Evolutionary conservation across 495 filamentous ascomycete genomes (phyloP), one percentile per base, ranked within the genome.

Genomic region (Neurospora cerealis): DNA sequence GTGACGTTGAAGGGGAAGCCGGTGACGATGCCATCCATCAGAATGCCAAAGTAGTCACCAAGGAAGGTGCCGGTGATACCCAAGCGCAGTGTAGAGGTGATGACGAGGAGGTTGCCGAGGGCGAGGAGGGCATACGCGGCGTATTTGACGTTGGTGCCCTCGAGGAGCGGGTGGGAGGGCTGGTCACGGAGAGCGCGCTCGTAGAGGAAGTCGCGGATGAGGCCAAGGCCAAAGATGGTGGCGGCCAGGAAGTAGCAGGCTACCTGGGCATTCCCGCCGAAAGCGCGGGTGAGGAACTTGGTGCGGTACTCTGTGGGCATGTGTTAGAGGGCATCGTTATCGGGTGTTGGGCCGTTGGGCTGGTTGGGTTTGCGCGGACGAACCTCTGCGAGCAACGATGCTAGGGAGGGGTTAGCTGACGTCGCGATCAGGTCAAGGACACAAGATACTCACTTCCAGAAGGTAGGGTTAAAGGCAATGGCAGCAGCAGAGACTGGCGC

Each of bases 41-140:
- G 86, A 79, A 99, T 98, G 44, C 96, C 96, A 78, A 97, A 99
- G 85, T 99, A 99, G 85, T 99, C 96, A 73, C 96, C 96, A 36
- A 99, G 86, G 81, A 98, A 99, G 75, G 96, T 99, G 72, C 96
- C 96, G 11, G 96, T 98, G 74, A 99, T 86, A 62, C 96, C 96
- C n/a, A 99, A 88, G 37, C 90, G 92, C 89, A 90, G 97, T 85
- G 97, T 98, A 74, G 90, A 93, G 38, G 90, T 90, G 21, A 98
- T 80, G 36, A 99, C 96, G 21, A 99, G 89, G 71, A 92, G 82
- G 78, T 97, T 98, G 62, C 96, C 96, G 46, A 85, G 73, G 60
- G 86, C 86, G 76, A 98, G 86, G 48, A 97, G 86, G 11, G 82
- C 85, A 71, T 90, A 92, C 48, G 91, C 93, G 24, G 91, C 80